These are phyloP conservation scores for Penicillium sp. DNA, from an alignment of 2,329 filamentous ascomycete genomes.

Conservation along the genomic window DNA sequence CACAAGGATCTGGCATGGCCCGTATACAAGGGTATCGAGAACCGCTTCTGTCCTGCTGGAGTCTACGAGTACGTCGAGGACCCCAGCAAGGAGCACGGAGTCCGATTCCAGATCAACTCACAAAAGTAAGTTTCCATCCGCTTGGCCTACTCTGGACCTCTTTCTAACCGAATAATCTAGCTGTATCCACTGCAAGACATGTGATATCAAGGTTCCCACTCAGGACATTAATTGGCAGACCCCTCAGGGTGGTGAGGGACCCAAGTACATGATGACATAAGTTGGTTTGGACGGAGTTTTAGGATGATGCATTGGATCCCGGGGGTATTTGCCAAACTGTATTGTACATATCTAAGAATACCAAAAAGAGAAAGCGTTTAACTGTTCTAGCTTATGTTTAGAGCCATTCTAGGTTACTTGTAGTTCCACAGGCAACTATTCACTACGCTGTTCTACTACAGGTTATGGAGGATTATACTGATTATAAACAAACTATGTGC, in stretches of 20 bases:
- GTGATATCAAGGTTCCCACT: conserved; percentile 94
- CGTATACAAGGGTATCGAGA: conserved; percentile 87
- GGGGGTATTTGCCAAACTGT: neutral
- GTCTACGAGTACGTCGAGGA: conserved; percentile 99
- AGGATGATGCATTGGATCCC: neutral
- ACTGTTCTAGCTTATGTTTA: neutral
- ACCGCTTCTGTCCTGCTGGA: conserved; percentile 93
- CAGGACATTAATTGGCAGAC: conserved; percentile 99
- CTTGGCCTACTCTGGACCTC: neutral
- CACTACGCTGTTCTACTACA: no score
- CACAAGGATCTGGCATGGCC: conserved; percentile 84
- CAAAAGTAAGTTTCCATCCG: conserved; percentile 73
- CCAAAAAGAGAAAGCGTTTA: neutral
- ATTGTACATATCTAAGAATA: conserved; percentile 9
- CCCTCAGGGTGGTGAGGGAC: conserved; percentile 82
- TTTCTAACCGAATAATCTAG: conserved; percentile 48
- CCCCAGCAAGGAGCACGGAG: conserved; percentile 77
- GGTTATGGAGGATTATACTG: no score
- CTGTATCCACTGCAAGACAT: conserved; percentile 99
- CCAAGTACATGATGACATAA: conserved; percentile 64
- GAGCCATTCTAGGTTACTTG: neutral
- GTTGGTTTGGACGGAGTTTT: neutral
- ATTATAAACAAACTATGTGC: no score
- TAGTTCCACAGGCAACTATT: no score
- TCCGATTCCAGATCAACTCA: conserved; percentile 95